Evolutionary conservation across 2,329 filamentous ascomycete species (phyloP).

Genomic region (Microdochium bolleyi): DNA sequence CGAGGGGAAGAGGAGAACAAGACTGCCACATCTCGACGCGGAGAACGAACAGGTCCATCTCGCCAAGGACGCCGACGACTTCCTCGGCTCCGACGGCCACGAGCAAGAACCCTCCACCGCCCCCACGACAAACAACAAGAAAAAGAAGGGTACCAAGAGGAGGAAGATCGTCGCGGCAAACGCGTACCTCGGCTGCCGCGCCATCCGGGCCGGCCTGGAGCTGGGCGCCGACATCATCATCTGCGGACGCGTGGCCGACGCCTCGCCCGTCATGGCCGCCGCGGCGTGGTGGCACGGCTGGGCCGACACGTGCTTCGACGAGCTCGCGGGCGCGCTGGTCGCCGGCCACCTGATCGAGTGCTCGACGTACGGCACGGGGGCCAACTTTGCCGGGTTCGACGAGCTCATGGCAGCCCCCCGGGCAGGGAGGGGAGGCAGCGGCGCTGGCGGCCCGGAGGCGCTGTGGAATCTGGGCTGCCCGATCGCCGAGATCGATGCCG

Average conservation of each 20-base stretch:
- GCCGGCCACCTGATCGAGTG: conserved; percentile 10
- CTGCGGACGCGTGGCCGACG: conserved; percentile 11
- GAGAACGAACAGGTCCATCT: not conserved
- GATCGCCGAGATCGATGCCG: conserved; percentile 26
- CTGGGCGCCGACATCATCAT: conserved; percentile 11
- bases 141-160: not conserved
- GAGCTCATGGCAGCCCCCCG: conserved; percentile 11
- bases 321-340: conserved; percentile 8
- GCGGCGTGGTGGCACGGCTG: conserved; percentile 10
- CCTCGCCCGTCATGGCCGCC: conserved; percentile 8
- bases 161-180: not conserved
- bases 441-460: conserved; percentile 14
- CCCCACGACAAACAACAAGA: no score
- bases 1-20: not conserved
- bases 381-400: conserved; percentile 36
- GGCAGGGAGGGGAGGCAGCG: not conserved
- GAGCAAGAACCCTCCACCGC: not conserved
- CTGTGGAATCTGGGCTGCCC: conserved; percentile 25
- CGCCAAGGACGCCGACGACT: not conserved
- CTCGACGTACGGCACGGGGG: conserved; percentile 30
- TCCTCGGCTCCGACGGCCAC: not conserved
- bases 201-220: not conserved
- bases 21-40: conserved; percentile 1
- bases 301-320: conserved; percentile 2
- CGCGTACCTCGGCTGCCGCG: not conserved